Conservation (phyloP, 2,329 filamentous ascomycete genomes). For the Rasamsonia emersonii region DNA sequence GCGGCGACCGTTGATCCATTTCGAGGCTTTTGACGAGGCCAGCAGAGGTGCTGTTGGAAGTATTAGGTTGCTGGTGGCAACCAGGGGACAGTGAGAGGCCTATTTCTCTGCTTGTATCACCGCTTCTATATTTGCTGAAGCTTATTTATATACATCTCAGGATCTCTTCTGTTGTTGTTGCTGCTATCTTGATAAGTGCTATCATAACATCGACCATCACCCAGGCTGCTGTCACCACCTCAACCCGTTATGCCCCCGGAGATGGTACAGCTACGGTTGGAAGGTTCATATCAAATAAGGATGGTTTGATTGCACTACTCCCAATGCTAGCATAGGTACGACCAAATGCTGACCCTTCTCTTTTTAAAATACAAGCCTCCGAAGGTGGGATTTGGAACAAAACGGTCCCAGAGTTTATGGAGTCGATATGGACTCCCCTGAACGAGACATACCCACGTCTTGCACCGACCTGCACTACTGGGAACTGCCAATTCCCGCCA, state of each 20-base stretch:
- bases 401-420: no score
- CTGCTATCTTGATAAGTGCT: constrained; percentile 1
- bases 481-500: constrained; percentile 3
- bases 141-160: neutral
- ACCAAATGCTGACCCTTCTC: no score
- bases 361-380: no score
- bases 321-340: no score
- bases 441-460: neutral
- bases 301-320: neutral
- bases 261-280: constrained; percentile 1
- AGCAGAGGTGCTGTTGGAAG: constrained; percentile 2
- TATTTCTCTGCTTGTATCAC: neutral
- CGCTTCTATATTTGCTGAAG: no score
- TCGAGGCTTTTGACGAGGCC: constrained; percentile 2
- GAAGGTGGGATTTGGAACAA: no score
- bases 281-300: neutral
- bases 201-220: constrained; percentile 3
- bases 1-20: constrained; percentile 1
- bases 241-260: neutral
- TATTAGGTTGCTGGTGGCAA: constrained; percentile 1
- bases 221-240: constrained; percentile 1
- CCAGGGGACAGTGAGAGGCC: neutral
- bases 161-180: neutral
- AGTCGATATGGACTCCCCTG: no score
- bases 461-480: neutral